Evolutionary conservation across 495 filamentous ascomycete species (phyloP), one percentile per base, ranked within the genome.

Genomic region (Tricharina praecox): DNA sequence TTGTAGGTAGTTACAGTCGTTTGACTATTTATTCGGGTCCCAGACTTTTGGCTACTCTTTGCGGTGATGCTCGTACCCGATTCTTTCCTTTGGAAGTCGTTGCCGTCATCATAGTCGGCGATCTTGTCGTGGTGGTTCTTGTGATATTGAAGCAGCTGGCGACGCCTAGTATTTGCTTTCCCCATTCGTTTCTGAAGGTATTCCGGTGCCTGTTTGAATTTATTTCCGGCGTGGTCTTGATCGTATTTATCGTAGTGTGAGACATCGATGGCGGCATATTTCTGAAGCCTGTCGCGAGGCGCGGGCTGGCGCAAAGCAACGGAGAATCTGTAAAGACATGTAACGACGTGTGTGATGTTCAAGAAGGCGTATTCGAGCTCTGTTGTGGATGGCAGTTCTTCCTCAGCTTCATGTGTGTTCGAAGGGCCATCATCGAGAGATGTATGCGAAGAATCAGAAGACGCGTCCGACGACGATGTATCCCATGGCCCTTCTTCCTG

Each of bases 221-320:
- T 48, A 18, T 36, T 13, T 7, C 9, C 23, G 18, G 38, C 23
- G 18, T 66, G 63, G 23, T 53, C 23, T 5, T 60, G 53, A 48
- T 68, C 62, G 33, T 59, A 58, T 21, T 43, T 41, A 37, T 64
- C 54, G 43, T 52, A 66, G 36, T 60, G 55, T n/a, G 61, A 59
- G 23, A 63, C 56, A 39, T 67, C 58, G 26, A 56, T 52, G 7
- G 40, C 48, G 26, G 56, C 58, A 35, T 51, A 59, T 15, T 53
- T 61, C 3, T 50, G 24, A 2, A 49, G 40, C 24, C 60, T 47
- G 44, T 64, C 61, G 23, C 61, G 54, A 19, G 53, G 61, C 10
- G 60, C 60, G 7, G 66, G 62, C 24, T 56, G 48, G 5, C 30
- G 9, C 39, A 53, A 45, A 15, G 33, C 11, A 11, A 50, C 42